Evolutionary conservation across 306 rosid genomes (phyloP).

Genomic region (Hylodesmum podocarpum): DNA sequence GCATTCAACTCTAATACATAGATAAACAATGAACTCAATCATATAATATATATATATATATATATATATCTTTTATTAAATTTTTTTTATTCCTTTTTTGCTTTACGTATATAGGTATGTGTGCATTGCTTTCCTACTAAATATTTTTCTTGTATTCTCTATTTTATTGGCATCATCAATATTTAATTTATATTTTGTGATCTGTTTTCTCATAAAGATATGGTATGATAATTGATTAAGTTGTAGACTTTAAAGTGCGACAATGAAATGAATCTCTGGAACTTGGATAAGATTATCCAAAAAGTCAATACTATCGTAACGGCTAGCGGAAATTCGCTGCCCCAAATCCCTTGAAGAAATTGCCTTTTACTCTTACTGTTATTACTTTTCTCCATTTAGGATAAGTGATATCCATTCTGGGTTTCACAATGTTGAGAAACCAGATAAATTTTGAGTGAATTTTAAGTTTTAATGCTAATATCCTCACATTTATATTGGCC

Average conservation of each 20-base stretch:
- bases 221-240: not conserved
- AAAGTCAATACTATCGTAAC: conserved; percentile 1
- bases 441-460: not conserved
- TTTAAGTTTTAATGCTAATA: not conserved
- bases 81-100: too few relatives aligned
- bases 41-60: too few relatives aligned
- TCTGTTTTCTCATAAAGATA: not conserved
- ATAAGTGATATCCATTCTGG: too few relatives aligned
- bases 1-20: too few relatives aligned
- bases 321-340: not conserved
- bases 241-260: not conserved
- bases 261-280: not conserved
- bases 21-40: too few relatives aligned
- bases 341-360: too few relatives aligned
- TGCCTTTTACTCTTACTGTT: too few relatives aligned
- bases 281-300: not conserved
- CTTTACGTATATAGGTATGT: too few relatives aligned
- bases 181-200: not conserved
- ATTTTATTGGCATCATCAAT: too few relatives aligned
- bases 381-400: not conserved
- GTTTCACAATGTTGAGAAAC: not conserved
- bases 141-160: too few relatives aligned
- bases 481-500: not conserved
- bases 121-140: too few relatives aligned
- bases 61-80: too few relatives aligned